A percentile compares a stretch with the other conserved stretches of the same genome.
phyloP scores from a whole-genome alignment of 75 land plant genomes.

The Pinus albicaulis region DNA sequence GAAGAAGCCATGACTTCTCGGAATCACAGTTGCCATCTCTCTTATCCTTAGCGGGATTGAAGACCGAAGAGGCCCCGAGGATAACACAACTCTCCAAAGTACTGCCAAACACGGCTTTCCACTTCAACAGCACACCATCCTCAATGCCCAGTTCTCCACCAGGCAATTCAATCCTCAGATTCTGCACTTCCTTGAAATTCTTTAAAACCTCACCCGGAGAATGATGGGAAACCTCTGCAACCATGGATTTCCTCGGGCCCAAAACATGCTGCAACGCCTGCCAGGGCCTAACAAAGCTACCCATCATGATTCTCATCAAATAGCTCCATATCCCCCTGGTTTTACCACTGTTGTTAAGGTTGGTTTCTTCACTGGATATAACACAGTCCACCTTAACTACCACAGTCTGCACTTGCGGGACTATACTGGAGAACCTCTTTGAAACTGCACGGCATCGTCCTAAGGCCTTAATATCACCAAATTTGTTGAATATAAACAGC shows the following conservation, averaged over 20 bases:
- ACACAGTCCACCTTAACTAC: conserved; percentile 38
- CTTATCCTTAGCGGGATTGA: conserved; percentile 5
- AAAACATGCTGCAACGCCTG: conserved; percentile 45
- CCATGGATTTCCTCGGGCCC: conserved; percentile 45
- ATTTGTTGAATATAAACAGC: conserved; percentile 22
- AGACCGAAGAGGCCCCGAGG: conserved; percentile 10
- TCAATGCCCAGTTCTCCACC: conserved; percentile 55
- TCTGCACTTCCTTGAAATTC: conserved; percentile 49
- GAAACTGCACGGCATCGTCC: conserved; percentile 28
- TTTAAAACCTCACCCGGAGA: conserved; percentile 56
- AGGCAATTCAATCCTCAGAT: conserved; percentile 49
- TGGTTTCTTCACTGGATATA: conserved; percentile 24
- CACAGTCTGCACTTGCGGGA: conserved; percentile 17
- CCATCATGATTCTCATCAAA: conserved; percentile 32
- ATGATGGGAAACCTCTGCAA: conserved; percentile 54
- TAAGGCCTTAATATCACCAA: conserved; percentile 21
- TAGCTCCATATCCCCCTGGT: conserved; percentile 29
- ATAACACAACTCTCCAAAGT: conserved; percentile 42
- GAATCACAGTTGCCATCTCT: conserved; percentile 6
- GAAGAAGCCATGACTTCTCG: background rate
- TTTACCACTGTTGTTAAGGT: background rate
- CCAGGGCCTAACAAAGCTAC: conserved; percentile 39
- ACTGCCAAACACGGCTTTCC: conserved; percentile 68
- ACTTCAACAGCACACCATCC: conserved; percentile 51
- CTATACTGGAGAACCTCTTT: conserved; percentile 25